Conservation (phyloP, 108 stramenopile species). For the Phaeodactylum tricornutum region DNA sequence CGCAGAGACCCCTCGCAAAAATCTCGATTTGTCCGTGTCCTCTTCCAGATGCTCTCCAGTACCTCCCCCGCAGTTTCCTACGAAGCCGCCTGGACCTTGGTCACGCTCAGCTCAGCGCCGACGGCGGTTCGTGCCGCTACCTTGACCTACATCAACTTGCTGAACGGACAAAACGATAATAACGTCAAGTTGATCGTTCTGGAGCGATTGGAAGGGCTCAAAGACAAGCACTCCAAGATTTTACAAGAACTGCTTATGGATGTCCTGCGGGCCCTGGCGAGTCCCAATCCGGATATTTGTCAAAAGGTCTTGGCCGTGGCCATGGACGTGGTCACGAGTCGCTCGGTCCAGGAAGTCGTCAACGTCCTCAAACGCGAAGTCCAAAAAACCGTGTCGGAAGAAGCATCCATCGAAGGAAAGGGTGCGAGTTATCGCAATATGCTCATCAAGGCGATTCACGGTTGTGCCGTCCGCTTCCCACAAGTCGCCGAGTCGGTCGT, state of each 20-base stretch:
- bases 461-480: conserved; percentile 91
- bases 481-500: conserved; percentile 94
- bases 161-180: conserved; percentile 95
- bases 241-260: conserved; percentile 97
- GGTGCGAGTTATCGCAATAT: conserved; percentile 83
- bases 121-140: conserved; percentile 97
- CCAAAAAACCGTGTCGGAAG: conserved; percentile 76
- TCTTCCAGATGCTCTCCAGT: conserved; percentile 90
- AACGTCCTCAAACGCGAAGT: conserved; percentile 93
- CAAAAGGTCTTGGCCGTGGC: conserved; percentile 91
- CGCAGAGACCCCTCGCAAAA: conserved; percentile 96
- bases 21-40: conserved; percentile 92
- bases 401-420: conserved; percentile 72
- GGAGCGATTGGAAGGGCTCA: conserved; percentile 87
- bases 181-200: conserved; percentile 98
- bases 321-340: conserved; percentile 87
- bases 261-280: conserved; percentile 88
- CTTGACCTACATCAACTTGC: conserved; percentile 91
- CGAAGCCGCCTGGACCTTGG: conserved; percentile 99
- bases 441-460: conserved; percentile 94
- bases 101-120: conserved; percentile 93
- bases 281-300: conserved; percentile 96
- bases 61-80: conserved; percentile 91
- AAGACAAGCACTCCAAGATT: conserved; percentile 90
- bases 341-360: conserved; percentile 96